Conservation (phyloP, 805 yeast species). For the Candida tallmaniae region DNA sequence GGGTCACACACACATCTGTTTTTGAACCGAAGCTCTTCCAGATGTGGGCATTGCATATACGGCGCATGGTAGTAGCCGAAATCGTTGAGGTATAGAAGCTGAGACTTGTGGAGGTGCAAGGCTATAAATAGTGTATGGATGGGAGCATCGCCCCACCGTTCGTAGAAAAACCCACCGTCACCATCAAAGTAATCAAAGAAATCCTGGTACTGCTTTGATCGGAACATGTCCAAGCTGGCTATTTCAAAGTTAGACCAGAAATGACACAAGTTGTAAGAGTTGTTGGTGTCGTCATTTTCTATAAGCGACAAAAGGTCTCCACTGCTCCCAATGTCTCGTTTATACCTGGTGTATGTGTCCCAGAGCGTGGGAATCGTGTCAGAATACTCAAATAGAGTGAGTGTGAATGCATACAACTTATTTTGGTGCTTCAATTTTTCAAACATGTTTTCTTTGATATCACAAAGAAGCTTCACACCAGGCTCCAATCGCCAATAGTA, state of each 20-base stretch:
- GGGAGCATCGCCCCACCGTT: slow-evolving; percentile 94
- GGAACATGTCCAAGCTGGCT: slow-evolving; percentile 67
- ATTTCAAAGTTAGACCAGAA: slow-evolving; percentile 81
- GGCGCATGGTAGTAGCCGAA: slow-evolving; percentile 75
- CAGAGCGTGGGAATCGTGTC: slow-evolving; percentile 63
- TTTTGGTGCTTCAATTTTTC: slow-evolving; percentile 49
- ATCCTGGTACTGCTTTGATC: slow-evolving; percentile 50
- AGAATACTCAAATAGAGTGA: slow-evolving; percentile 59
- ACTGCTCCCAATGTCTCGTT: neutral
- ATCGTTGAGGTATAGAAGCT: slow-evolving; percentile 68
- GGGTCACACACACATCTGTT: slow-evolving; percentile 38
- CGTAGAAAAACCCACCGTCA: slow-evolving; percentile 77
- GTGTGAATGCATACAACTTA: slow-evolving; percentile 63
- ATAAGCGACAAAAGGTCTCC: slow-evolving; percentile 22
- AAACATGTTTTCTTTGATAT: slow-evolving; percentile 61
- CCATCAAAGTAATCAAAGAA: slow-evolving; percentile 61
- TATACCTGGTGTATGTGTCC: slow-evolving; percentile 47
- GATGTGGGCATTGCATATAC: slow-evolving; percentile 55
- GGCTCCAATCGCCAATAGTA: slow-evolving; percentile 82
- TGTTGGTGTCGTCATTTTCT: slow-evolving; percentile 19
- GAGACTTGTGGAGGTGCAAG: slow-evolving; percentile 49
- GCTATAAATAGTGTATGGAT: slow-evolving; percentile 78
- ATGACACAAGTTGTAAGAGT: slow-evolving; percentile 70
- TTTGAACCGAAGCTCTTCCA: slow-evolving; percentile 17
- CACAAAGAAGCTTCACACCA: slow-evolving; percentile 56